Conservation (phyloP, 305 asterid genomes). For the Fraxinus sp. region DNA sequence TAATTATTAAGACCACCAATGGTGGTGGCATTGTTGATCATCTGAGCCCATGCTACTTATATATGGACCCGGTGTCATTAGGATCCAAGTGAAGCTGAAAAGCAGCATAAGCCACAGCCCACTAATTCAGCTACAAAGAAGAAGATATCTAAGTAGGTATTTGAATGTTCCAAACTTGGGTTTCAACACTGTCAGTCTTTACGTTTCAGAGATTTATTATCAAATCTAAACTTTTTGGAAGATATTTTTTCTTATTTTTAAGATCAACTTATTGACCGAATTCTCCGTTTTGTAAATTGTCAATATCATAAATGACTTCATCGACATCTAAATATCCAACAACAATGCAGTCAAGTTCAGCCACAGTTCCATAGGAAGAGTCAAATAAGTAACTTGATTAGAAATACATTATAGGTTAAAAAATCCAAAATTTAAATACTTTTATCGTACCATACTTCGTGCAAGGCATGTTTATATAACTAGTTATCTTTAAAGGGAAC, state of each 20-base stretch:
- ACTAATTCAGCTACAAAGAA: background rate
- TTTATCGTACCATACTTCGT: background rate
- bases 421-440: background rate
- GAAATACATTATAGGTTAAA: background rate
- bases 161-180: background rate
- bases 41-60: background rate
- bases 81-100: background rate
- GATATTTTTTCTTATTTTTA: background rate
- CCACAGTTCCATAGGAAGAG: background rate
- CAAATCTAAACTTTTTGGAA: background rate
- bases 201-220: background rate
- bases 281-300: background rate
- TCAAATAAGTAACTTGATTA: background rate
- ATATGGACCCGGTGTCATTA: background rate
- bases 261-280: background rate
- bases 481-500: background rate
- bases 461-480: background rate
- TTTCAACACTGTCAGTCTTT: background rate
- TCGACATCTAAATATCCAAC: background rate
- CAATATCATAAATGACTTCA: background rate
- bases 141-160: background rate
- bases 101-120: background rate
- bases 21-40: background rate
- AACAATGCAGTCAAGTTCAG: background rate
- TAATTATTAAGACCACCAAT: background rate